These are phyloP conservation scores for Fusarium bactridioides DNA, from an alignment of 2,329 filamentous ascomycete genomes.

Conservation along the genomic window DNA sequence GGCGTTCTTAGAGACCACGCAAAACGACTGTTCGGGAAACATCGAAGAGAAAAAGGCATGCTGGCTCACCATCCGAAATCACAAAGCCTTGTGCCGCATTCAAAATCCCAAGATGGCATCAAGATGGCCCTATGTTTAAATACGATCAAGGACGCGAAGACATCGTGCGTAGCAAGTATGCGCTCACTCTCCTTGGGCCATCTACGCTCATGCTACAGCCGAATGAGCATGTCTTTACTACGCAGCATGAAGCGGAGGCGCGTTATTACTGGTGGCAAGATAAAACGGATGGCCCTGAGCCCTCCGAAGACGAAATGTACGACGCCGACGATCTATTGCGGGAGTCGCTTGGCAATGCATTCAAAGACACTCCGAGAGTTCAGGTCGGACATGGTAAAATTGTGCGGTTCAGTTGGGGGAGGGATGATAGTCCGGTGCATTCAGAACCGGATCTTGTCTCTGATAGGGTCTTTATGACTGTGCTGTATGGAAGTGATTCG, in stretches of 20 bases:
- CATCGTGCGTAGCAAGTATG: background rate
- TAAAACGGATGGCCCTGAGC: background rate
- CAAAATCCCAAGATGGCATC: background rate
- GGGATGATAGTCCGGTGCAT: background rate
- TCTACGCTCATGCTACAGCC: background rate
- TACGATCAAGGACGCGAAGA: background rate
- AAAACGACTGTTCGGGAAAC: background rate
- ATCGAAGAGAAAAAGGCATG: background rate
- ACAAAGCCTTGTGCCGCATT: background rate
- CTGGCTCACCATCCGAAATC: background rate
- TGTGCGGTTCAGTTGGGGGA: background rate
- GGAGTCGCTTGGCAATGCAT: background rate
- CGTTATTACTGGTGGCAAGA: background rate
- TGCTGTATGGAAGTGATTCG: background rate
- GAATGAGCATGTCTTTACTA: background rate
- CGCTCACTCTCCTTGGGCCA: background rate
- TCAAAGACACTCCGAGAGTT: background rate
- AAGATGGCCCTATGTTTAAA: background rate
- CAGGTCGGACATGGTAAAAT: background rate
- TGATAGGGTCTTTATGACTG: background rate
- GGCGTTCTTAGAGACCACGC: background rate
- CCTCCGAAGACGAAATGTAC: background rate
- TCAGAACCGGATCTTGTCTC: background rate
- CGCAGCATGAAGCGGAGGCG: background rate
- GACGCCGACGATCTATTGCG: background rate